Percentiles rank a stretch among this genome's conserved stretches.
phyloP scores from a whole-genome alignment of 768 basidiomycete genomes.

The Mycena latifolia region DNA sequence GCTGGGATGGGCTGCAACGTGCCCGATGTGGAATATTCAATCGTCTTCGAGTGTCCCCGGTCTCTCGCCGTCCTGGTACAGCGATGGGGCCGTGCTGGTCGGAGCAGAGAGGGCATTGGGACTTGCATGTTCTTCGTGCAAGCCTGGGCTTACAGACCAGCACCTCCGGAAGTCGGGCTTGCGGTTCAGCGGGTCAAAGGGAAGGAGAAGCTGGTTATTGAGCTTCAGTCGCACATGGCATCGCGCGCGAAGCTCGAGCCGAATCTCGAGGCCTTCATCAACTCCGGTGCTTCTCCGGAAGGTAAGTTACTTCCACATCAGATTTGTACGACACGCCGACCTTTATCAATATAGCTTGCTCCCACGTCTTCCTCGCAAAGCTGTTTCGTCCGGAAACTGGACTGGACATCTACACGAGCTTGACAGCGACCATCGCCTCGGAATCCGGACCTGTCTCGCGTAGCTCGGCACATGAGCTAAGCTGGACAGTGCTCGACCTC shows the following conservation, averaged over 20 bases:
- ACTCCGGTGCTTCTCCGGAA: slow-evolving; percentile 11
- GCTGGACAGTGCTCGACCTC: slow-evolving; percentile 26
- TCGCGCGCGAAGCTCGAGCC: slow-evolving; percentile 24
- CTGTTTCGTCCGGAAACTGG: slow-evolving; percentile 30
- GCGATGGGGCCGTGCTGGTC: slow-evolving; percentile 36
- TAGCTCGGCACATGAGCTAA: slow-evolving; percentile 13
- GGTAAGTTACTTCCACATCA: not conserved
- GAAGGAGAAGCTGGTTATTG: not conserved
- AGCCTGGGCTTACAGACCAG: slow-evolving; percentile 29
- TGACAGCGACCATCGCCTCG: not conserved
- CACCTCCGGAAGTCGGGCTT: not conserved
- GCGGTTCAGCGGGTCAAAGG: no score
- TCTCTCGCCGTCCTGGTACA: slow-evolving; percentile 34
- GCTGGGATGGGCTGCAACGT: slow-evolving; percentile 49
- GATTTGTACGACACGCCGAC: not conserved
- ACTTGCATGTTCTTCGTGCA: slow-evolving; percentile 32
- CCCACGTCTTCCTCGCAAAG: slow-evolving; percentile 24
- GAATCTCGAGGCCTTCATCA: slow-evolving; percentile 30
- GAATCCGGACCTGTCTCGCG: slow-evolving; percentile 13
- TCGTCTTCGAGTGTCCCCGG: slow-evolving; percentile 41
- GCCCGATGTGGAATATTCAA: slow-evolving; percentile 39
- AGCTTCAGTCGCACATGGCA: not conserved
- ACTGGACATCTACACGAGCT: slow-evolving; percentile 18
- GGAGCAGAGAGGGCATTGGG: not conserved
- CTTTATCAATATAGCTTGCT: slow-evolving; percentile 19